Conservation (phyloP, 805 yeast genomes). For the Spathaspora girioi region DNA sequence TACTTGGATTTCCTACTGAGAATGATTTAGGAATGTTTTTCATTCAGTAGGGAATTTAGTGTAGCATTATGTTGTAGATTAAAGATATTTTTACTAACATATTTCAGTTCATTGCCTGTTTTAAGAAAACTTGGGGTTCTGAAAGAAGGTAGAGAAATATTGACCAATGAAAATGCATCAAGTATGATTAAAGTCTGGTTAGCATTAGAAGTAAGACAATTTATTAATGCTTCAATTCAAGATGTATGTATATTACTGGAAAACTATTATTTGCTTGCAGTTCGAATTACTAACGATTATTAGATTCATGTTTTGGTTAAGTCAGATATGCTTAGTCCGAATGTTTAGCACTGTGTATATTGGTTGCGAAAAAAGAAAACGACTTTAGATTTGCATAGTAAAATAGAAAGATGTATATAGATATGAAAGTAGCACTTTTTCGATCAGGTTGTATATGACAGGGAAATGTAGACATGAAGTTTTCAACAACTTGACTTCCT, state of each 20-base stretch:
- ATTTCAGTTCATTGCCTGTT: conserved; percentile 70
- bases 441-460: no score
- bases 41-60: not conserved
- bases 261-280: no score
- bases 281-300: conserved; percentile 10
- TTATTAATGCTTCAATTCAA: conserved; percentile 76
- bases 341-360: conserved; percentile 13
- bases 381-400: no score
- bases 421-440: no score
- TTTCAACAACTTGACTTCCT: no score
- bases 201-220: conserved; percentile 83
- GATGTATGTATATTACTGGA: conserved; percentile 49
- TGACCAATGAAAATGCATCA: conserved; percentile 55
- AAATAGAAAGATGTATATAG: no score
- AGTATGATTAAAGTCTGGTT: conserved; percentile 90
- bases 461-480: no score
- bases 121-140: conserved; percentile 72
- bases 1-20: conserved; percentile 41
- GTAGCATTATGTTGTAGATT: not conserved
- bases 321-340: conserved; percentile 46
- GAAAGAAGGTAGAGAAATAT: conserved; percentile 60
- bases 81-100: not conserved
- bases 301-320: conserved; percentile 42
- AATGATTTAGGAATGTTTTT: conserved; percentile 11
- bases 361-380: not conserved